Base-by-base conservation (phyloP, 768 basidiomycete genomes). In the Strobilomyces dryophilus region DNA sequence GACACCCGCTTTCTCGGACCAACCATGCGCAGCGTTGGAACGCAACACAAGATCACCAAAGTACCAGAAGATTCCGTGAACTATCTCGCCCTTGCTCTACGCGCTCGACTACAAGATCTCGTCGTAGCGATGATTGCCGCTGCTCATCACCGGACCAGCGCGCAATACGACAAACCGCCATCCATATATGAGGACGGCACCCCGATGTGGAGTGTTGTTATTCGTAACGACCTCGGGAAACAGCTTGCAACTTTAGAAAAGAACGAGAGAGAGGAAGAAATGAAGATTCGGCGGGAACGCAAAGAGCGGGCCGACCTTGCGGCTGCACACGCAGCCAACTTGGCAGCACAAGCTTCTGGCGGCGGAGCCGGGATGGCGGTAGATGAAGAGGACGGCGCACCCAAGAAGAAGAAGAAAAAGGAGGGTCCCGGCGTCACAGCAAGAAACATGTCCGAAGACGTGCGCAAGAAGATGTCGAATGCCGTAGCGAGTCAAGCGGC, bases 391-490 rank as follows among this genome's bases (percentile, higher is more conserved):
- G 81, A 79, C 5, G 80, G 75, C 2, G 79, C 78, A 46, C 84
- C 85, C 72, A 90, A 87, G 73, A 90, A 89, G 68, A 79, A 79
- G 71, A 81, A 87, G 69, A 91, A 90, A 67, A 85, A 87, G 65
- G 89, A 91, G 31, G 87, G 87, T 0, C 89, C 90, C 0, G 87
- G 89, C 11, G 87, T 91, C 11, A 89, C 88, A 0, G 89, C 91
- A 50, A 75, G 87, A 52, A 93, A 92, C 64, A 91, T 95, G 89
- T 87, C 85, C 6, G 92, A 93, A 69, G 92, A 94, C 61, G 87
- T 92, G 61, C 76, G 85, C 59, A 95, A 95, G 77, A 92, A 91
- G 67, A 84, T 94, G 84, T 88, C 87, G 32, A 92, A 95, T 67
- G 87, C 87, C 21, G 88, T 89, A 7, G 92, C 92, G 21, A 87